Percentiles rank a stretch among this genome's conserved stretches.
phyloP scores from a whole-genome alignment of 768 basidiomycete species.

The Asterophora lycoperdoides region DNA sequence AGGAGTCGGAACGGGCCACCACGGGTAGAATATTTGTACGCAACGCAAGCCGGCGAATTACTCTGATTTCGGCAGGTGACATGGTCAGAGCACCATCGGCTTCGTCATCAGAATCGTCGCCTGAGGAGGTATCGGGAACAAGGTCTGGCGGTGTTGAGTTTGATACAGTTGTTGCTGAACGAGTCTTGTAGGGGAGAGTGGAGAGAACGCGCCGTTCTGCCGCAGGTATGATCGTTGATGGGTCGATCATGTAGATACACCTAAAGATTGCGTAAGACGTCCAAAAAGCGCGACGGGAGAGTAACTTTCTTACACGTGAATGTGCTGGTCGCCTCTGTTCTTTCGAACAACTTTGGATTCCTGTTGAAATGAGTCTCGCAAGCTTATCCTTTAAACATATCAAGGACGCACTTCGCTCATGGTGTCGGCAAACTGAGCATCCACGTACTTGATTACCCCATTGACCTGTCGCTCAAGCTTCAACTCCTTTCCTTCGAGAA shows the following conservation, averaged over 20 bases:
- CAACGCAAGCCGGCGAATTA: constrained; percentile 69
- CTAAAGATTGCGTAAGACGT: constrained; percentile 32
- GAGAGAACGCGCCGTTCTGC: constrained; percentile 47
- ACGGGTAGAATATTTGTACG: constrained; percentile 81
- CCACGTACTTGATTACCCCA: constrained; percentile 69
- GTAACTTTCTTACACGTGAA: constrained; percentile 64
- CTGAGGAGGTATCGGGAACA: constrained; percentile 50
- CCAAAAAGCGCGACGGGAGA: constrained; percentile 4
- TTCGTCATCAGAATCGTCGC: constrained; percentile 46
- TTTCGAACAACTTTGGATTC: constrained; percentile 87
- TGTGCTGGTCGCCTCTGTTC: constrained; percentile 85
- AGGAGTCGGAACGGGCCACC: constrained; percentile 74
- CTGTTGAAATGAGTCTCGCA: constrained; percentile 31
- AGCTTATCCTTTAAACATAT: background rate
- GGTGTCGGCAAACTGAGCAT: constrained; percentile 78
- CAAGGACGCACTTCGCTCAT: constrained; percentile 67
- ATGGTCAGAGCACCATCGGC: constrained; percentile 52
- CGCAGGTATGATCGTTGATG: constrained; percentile 58
- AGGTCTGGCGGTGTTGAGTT: constrained; percentile 49
- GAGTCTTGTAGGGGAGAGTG: constrained; percentile 47
- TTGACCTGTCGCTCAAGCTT: constrained; percentile 78
- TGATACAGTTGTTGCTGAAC: constrained; percentile 65
- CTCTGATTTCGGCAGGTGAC: constrained; percentile 74
- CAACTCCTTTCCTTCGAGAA: constrained; percentile 65
- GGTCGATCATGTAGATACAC: constrained; percentile 85